Evolutionary conservation across 73 alveolate species (phyloP).

Genomic region (Effrenium voratum): DNA sequence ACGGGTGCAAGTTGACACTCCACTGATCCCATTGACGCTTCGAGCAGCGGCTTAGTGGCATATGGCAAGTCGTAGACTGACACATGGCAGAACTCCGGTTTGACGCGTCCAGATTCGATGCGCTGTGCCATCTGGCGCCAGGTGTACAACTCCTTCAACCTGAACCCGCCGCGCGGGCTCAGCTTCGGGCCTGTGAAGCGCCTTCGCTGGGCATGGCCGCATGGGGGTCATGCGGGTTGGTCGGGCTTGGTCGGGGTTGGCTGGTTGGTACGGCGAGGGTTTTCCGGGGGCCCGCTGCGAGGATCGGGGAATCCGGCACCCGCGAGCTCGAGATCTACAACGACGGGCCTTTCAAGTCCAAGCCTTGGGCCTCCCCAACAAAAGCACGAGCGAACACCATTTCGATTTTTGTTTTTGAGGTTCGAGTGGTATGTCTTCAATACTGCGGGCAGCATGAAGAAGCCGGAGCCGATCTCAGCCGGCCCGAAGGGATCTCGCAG

Average conservation of each 20-base stretch:
- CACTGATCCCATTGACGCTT: conserved; percentile 65
- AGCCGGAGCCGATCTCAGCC: conserved; percentile 12
- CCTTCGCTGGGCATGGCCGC: background rate
- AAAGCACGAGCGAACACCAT: background rate
- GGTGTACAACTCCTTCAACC: conserved; percentile 93
- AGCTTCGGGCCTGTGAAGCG: conserved; percentile 81
- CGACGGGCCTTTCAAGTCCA: conserved; percentile 72
- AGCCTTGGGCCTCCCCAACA: background rate
- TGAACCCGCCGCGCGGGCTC: conserved; percentile 47
- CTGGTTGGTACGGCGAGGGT: background rate
- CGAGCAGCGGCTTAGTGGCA: conserved; percentile 39
- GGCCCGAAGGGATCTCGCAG: background rate
- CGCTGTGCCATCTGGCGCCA: no score
- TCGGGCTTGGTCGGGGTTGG: background rate
- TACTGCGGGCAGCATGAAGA: conserved; percentile 13
- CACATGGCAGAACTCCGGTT: no score
- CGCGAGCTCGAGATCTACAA: conserved; percentile 84
- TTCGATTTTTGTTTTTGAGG: background rate
- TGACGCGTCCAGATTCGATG: no score
- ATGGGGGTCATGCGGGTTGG: background rate
- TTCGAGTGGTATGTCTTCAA: conserved; percentile 80
- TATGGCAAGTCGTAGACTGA: background rate
- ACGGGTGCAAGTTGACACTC: conserved; percentile 73
- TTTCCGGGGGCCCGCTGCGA: background rate
- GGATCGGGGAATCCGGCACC: conserved; percentile 73